Percentiles rank a stretch among this genome's conserved stretches.
These are phyloP conservation scores for Antrodiella citrinella DNA, from an alignment of 768 basidiomycete genomes.

Conservation along the genomic window DNA sequence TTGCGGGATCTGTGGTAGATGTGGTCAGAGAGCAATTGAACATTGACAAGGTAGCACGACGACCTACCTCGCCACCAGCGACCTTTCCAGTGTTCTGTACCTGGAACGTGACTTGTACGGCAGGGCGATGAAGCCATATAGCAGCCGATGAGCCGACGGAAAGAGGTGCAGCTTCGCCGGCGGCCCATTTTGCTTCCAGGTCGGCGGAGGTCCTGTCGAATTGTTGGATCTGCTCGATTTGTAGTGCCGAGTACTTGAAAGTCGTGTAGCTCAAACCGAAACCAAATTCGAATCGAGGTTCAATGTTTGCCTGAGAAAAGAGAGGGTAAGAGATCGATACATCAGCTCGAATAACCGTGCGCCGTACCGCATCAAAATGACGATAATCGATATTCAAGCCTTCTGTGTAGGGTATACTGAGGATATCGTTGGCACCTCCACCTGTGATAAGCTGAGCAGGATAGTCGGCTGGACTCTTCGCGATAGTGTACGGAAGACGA, in stretches of 20 bases:
- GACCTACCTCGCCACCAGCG: conserved; percentile 56
- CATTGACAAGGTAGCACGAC: not conserved
- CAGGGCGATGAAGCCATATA: conserved; percentile 63
- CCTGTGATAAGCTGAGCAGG: conserved; percentile 24
- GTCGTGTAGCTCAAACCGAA: conserved; percentile 83
- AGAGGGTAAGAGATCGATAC: too few species aligned
- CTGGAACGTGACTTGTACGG: conserved; percentile 52
- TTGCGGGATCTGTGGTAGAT: conserved; percentile 50
- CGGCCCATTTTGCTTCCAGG: conserved; percentile 46
- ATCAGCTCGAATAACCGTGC: too few species aligned
- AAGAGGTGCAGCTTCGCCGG: conserved; percentile 45
- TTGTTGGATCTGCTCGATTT: conserved; percentile 32
- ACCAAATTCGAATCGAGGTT: conserved; percentile 83
- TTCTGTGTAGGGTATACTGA: conserved; percentile 31
- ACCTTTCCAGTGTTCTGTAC: conserved; percentile 57
- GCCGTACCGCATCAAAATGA: conserved; percentile 28
- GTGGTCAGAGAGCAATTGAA: not conserved
- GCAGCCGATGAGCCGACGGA: conserved; percentile 54
- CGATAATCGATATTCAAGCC: conserved; percentile 29
- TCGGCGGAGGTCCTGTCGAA: conserved; percentile 30
- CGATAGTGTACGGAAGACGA: conserved; percentile 45
- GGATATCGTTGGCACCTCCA: conserved; percentile 17
- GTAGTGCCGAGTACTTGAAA: conserved; percentile 62
- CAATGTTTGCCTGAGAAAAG: conserved; percentile 54
- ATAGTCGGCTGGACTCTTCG: conserved; percentile 37